Conservation (phyloP, 805 yeast species). For the Dipodascus geniculatus region DNA sequence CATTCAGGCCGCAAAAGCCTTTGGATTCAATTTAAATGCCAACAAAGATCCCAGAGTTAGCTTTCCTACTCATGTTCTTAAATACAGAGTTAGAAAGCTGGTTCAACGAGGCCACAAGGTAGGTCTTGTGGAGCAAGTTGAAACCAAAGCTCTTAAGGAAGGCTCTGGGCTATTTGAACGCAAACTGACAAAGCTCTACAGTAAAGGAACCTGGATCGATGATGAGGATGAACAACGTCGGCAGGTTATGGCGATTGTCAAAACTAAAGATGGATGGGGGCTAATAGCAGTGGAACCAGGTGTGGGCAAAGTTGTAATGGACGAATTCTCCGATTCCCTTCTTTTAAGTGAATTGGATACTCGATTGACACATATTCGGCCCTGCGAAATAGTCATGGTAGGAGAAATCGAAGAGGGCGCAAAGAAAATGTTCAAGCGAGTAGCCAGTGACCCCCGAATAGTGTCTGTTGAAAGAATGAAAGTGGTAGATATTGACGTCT, state of each 20-base stretch:
- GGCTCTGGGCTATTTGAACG: conserved; percentile 50
- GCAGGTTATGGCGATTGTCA: not conserved
- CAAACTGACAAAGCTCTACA: conserved; percentile 56
- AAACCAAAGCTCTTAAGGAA: conserved; percentile 63
- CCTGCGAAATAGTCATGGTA: conserved; percentile 56
- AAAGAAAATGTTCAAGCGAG: conserved; percentile 11
- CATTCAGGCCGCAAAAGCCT: conserved; percentile 44
- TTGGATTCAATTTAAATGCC: conserved; percentile 38
- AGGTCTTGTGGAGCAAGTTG: conserved; percentile 79
- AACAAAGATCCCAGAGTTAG: conserved; percentile 51
- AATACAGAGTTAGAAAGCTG: conserved; percentile 63
- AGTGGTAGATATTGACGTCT: conserved; percentile 1
- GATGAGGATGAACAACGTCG: conserved; percentile 22
- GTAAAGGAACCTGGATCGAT: conserved; percentile 75
- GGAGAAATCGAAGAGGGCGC: conserved; percentile 31
- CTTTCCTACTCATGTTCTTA: conserved; percentile 67
- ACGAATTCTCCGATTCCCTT: conserved; percentile 50
- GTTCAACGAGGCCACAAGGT: conserved; percentile 65
- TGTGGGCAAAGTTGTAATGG: conserved; percentile 68
- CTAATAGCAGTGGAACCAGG: conserved; percentile 57
- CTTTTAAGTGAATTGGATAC: conserved; percentile 59
- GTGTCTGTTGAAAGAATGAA: conserved; percentile 2
- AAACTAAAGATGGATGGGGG: conserved; percentile 21
- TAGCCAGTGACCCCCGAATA: conserved; percentile 2
- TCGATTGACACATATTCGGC: conserved; percentile 59